phyloP scores from a whole-genome alignment of 331 rosid genomes.

The Dryas integrifolia region DNA sequence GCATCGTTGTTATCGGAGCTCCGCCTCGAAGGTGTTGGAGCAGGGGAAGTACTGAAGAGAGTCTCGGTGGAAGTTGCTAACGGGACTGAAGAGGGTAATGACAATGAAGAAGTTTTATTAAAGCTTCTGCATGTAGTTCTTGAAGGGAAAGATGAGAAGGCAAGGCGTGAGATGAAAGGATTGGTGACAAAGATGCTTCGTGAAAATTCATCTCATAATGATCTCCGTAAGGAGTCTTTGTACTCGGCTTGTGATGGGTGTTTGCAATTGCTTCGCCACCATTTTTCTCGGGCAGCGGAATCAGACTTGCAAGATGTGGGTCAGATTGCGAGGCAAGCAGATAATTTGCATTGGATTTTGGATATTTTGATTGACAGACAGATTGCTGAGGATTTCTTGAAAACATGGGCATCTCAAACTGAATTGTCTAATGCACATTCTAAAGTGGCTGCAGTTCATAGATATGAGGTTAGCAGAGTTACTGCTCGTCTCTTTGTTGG shows the following conservation, averaged over 20 bases:
- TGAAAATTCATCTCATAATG: slow-evolving; percentile 72
- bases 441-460: slow-evolving; percentile 77
- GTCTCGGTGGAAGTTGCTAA: slow-evolving; percentile 63
- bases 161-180: slow-evolving; percentile 91
- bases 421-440: slow-evolving; percentile 75
- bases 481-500: slow-evolving; percentile 88
- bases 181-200: slow-evolving; percentile 90
- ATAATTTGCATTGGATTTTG: slow-evolving; percentile 90
- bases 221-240: slow-evolving; percentile 80
- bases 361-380: slow-evolving; percentile 91
- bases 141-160: slow-evolving; percentile 98
- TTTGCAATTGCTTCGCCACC: slow-evolving; percentile 60
- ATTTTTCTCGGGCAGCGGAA: slow-evolving; percentile 57
- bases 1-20: slow-evolving; percentile 86
- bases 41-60: slow-evolving; percentile 88
- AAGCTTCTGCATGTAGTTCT: slow-evolving; percentile 93
- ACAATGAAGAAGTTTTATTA: slow-evolving; percentile 77
- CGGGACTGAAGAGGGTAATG: slow-evolving; percentile 69
- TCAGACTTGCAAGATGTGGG: slow-evolving; percentile 60
- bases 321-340: slow-evolving; percentile 86
- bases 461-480: slow-evolving; percentile 90
- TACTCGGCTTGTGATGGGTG: slow-evolving; percentile 79
- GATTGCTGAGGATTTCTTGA: slow-evolving; percentile 88
- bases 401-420: slow-evolving; percentile 79
- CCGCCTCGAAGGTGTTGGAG: slow-evolving; percentile 80